Conservation (phyloP, 2,329 filamentous ascomycete species). For the Sporothrix sp. region DNA sequence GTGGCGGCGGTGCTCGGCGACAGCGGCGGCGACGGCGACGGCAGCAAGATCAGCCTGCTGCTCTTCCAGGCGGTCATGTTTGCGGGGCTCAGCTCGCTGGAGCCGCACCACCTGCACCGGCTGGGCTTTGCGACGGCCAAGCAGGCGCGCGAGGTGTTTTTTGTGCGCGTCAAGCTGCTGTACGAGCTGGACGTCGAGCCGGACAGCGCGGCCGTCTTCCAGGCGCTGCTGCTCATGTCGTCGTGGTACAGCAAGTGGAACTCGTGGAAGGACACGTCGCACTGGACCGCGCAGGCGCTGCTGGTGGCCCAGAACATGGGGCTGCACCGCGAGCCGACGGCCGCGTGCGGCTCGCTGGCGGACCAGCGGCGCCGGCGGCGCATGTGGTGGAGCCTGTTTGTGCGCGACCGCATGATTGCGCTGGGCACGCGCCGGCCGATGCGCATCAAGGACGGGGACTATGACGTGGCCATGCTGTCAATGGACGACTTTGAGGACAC, state of each 20-base stretch:
- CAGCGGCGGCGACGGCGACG: constrained; percentile 31
- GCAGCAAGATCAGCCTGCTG: constrained; percentile 44
- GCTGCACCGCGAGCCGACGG: constrained; percentile 55
- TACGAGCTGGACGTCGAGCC: constrained; percentile 62
- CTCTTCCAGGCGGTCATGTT: constrained; percentile 30
- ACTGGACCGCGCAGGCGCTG: constrained; percentile 62
- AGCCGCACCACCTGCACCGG: constrained; percentile 48
- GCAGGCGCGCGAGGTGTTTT: constrained; percentile 53
- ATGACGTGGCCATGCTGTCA: constrained; percentile 56
- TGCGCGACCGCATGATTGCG: constrained; percentile 56
- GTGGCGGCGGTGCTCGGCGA: constrained; percentile 30
- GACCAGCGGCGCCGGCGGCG: constrained; percentile 52
- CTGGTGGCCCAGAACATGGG: constrained; percentile 61
- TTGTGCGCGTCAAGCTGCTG: constrained; percentile 36
- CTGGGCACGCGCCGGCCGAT: constrained; percentile 59
- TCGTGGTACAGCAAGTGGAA: constrained; percentile 63
- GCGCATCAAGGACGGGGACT: constrained; percentile 56
- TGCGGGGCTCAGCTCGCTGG: constrained; percentile 53
- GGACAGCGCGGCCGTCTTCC: constrained; percentile 56
- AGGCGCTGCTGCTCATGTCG: constrained; percentile 55
- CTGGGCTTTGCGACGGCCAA: constrained; percentile 52
- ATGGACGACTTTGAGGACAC: constrained; percentile 48
- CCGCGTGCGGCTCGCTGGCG: constrained; percentile 45
- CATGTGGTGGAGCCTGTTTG: constrained; percentile 63
- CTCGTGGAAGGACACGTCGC: constrained; percentile 62